A percentile compares a stretch with the other conserved stretches of the same genome.
These are phyloP conservation scores for Geotrichum europaeum DNA, from an alignment of 1,139 yeast species.

Conservation along the genomic window DNA sequence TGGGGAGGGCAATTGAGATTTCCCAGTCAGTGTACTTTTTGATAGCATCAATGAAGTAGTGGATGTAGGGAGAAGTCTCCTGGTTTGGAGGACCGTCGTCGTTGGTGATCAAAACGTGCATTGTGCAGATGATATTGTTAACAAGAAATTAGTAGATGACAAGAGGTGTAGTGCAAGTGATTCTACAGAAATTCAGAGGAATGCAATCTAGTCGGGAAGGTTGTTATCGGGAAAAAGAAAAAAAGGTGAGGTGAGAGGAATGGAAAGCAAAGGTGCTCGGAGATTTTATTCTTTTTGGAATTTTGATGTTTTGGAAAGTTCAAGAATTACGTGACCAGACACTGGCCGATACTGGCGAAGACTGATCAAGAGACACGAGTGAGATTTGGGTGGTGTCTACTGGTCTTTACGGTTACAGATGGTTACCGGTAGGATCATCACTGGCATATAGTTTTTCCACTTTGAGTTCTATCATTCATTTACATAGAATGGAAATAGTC, in stretches of 20 bases:
- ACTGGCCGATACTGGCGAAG: not conserved
- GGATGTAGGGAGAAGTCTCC: conserved; percentile 76
- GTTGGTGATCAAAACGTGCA: conserved; percentile 50
- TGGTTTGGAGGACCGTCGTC: conserved; percentile 94
- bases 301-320: not conserved
- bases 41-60: conserved; percentile 71
- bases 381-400: not conserved
- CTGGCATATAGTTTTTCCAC: no score
- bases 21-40: conserved; percentile 69
- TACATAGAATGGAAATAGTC: no score
- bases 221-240: not conserved
- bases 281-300: not conserved
- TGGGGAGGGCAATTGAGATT: conserved; percentile 74
- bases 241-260: not conserved
- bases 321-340: not conserved
- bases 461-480: no score
- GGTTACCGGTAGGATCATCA: not conserved
- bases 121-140: not conserved
- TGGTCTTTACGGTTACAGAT: not conserved
- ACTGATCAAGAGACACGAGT: not conserved
- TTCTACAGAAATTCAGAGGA: not conserved
- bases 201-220: not conserved
- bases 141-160: not conserved
- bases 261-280: not conserved
- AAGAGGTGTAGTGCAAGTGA: not conserved